Conservation (phyloP, 345 rosid genomes). For the Syzygium aromaticum region DNA sequence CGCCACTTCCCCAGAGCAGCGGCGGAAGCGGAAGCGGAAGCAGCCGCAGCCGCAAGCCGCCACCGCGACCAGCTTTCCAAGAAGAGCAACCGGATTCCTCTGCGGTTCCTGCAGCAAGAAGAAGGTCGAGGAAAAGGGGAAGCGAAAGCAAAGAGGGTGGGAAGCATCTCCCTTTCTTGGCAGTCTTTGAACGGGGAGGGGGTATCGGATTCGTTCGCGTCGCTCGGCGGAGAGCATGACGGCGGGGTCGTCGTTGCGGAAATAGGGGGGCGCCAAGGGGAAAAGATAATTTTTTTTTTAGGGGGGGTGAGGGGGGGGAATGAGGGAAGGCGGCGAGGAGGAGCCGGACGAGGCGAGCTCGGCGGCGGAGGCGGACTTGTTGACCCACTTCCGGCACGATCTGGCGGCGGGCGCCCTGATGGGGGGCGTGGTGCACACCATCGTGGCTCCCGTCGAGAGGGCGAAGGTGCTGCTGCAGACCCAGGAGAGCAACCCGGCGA, state of each 20-base stretch:
- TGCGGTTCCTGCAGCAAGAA: background rate
- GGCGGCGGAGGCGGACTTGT: slow-evolving; percentile 23
- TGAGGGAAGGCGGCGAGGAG: background rate
- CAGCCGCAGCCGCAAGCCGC: too few species aligned
- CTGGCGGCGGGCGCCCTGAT: slow-evolving; percentile 86
- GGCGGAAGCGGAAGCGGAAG: too few species aligned
- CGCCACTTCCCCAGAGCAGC: background rate
- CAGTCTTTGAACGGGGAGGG: background rate
- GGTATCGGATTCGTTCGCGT: background rate
- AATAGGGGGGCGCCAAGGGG: background rate
- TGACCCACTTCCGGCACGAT: slow-evolving; percentile 66
- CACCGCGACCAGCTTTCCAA: too few species aligned
- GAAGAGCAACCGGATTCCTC: background rate
- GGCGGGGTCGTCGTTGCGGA: background rate
- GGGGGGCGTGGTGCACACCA: slow-evolving; percentile 95
- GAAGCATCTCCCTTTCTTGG: background rate
- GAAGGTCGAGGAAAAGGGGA: background rate
- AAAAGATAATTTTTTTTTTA: too few species aligned
- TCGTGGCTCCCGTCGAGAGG: slow-evolving; percentile 95
- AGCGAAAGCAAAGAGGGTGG: background rate
- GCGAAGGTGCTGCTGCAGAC: slow-evolving; percentile 84
- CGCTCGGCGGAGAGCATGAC: background rate
- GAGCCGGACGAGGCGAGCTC: slow-evolving; percentile 19
- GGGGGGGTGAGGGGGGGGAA: background rate
- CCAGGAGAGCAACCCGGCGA: slow-evolving; percentile 89